Conservation (phyloP, 164 flowering plant species). For the Vitis rupestris region DNA sequence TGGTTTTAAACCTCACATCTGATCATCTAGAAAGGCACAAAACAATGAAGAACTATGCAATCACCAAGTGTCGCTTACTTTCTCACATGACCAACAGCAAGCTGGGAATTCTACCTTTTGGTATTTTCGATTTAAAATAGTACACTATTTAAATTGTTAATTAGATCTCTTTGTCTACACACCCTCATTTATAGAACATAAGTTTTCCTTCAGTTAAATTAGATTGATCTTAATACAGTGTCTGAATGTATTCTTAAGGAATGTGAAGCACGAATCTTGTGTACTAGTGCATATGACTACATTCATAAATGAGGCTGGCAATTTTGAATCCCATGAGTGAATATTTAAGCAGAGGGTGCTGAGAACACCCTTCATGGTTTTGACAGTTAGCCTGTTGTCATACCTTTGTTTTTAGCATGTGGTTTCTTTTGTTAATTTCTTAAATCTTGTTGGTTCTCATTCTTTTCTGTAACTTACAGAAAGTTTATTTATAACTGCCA, state of each 20-base stretch:
- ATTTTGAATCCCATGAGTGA: neutral
- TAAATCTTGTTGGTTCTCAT: neutral
- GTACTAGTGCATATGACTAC: neutral
- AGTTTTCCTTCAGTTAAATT: neutral
- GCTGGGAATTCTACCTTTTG: conserved; percentile 39
- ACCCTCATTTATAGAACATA: too few relatives aligned
- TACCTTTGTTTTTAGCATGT: neutral
- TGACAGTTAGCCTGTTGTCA: neutral
- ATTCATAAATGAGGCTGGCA: neutral
- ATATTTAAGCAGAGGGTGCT: neutral
- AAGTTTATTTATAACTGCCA: conserved; percentile 1
- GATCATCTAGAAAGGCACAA: conserved; percentile 52
- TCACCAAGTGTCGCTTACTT: conserved; percentile 35
- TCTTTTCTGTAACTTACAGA: neutral
- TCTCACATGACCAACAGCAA: conserved; percentile 35
- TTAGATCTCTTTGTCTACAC: too few relatives aligned
- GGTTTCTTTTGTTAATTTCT: neutral
- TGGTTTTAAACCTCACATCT: conserved; percentile 43
- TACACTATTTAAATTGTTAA: too few relatives aligned
- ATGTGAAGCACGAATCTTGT: too few relatives aligned
- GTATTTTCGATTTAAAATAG: conserved; percentile 11
- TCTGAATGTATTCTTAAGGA: neutral
- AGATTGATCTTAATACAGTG: neutral
- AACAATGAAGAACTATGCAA: conserved; percentile 43
- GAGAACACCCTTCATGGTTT: neutral